Base-by-base conservation (phyloP, 2,329 filamentous ascomycete species). In the Neocatenulostroma microsporum region DNA sequence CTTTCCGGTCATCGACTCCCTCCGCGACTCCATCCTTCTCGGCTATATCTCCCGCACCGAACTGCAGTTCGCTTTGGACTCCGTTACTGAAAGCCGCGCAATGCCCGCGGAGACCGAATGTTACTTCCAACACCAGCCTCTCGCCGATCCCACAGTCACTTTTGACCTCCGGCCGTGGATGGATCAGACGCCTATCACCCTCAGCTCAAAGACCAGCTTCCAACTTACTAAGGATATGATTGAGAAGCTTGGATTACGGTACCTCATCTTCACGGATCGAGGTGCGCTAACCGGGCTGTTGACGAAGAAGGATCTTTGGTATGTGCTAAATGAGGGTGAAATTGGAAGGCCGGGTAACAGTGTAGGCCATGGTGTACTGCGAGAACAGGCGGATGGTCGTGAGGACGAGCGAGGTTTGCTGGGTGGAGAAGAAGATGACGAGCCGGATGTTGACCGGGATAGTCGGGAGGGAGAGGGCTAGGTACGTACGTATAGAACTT, bases 301-400 rank as follows among this genome's bases (percentile, higher is more conserved):
- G 49, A 98, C 91, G 14, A 96, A 96, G 69, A 98, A 98, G 67
- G 91, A 98, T 62, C 80, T 94, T 21, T 96, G 88, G 84, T 88
- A 85, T 60, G 79, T 96, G 25, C 69, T 96, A 30, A 86, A 94
- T 56, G 84, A 82, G 27, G 78, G 77, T 8, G 80, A 82, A 46
- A 76, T 49, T 37, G 41, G 43, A 28, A 36, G 47, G 36, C 23
- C 34, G 38, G 30, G 58, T 53, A n/a, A n/a, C n/a, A 14, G 54
- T 45, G 5, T 50, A 46, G 58, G 51, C 8, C 46, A 51, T 27
- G 58, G 61, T 2, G 57, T 53, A 3, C 33, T 63, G 29, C 54
- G 62, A 14, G 60, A 63, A 40, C 48, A 61, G 26, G 40, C 46
- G 4, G 56, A 56, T 9, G 61, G 50, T n/a, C 50, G 48, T 8